phyloP scores from a whole-genome alignment of 805 yeast species.

The Metschnikowia continentalis region DNA sequence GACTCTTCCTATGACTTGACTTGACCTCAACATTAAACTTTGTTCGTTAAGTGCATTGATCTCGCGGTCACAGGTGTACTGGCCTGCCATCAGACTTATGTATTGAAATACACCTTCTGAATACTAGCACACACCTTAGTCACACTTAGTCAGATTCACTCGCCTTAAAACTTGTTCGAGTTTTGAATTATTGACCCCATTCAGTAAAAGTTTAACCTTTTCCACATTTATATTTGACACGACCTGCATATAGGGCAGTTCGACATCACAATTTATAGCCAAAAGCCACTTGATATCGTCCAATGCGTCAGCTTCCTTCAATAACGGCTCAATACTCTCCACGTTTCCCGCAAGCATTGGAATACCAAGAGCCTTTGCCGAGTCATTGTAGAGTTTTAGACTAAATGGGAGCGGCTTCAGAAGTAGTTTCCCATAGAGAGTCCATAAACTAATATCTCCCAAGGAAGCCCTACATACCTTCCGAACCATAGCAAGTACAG shows the following conservation, averaged over 20 bases:
- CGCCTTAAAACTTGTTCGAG: not conserved
- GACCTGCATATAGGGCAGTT: constrained; percentile 12
- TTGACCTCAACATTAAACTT: not conserved
- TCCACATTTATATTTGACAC: not conserved
- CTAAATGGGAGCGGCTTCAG: not conserved
- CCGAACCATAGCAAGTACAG: constrained; percentile 4
- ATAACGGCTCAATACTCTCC: not conserved
- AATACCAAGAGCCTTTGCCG: not conserved
- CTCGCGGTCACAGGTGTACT: constrained; percentile 3
- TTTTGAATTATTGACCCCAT: too few relatives aligned
- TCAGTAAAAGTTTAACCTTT: not conserved
- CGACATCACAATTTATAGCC: constrained; percentile 7
- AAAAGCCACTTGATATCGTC: constrained; percentile 16
- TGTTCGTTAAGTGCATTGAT: not conserved
- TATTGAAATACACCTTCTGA: too few relatives aligned
- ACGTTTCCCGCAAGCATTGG: not conserved
- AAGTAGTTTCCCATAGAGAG: constrained; percentile 8
- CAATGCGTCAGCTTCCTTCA: not conserved
- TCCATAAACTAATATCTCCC: constrained; percentile 20
- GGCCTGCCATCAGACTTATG: not conserved
- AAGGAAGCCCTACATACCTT: constrained; percentile 11
- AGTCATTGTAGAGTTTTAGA: not conserved
- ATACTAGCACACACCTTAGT: too few relatives aligned
- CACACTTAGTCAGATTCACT: too few relatives aligned
- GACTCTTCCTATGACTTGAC: too few relatives aligned